Percentiles rank a stretch among this genome's conserved stretches.
Conservation (phyloP, 192 early-diverging fungal species). For the Backusella liffmaniae region DNA sequence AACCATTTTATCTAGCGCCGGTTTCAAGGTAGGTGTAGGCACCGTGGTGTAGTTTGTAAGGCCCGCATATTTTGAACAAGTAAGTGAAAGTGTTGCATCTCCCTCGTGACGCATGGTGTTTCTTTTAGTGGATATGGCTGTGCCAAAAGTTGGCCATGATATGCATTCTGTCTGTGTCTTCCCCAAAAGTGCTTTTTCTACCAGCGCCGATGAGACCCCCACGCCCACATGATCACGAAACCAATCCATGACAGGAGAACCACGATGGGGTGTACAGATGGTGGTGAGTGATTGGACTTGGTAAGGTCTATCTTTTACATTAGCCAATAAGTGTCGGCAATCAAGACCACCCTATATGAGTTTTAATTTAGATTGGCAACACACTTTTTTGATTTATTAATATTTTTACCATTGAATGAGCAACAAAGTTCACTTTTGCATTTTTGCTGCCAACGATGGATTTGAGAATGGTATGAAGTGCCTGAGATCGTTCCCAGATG, state of each 20-base stretch:
- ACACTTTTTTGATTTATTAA: not conserved
- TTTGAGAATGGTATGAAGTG: conserved; percentile 69
- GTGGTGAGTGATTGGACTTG: conserved; percentile 84
- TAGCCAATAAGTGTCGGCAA: conserved; percentile 87
- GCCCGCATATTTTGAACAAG: not conserved
- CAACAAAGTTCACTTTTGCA: conserved; percentile 75
- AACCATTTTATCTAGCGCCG: conserved; percentile 31
- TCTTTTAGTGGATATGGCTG: not conserved
- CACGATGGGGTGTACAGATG: conserved; percentile 93
- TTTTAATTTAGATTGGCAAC: not conserved
- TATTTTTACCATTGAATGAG: conserved; percentile 83
- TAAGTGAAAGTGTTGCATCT: not conserved
- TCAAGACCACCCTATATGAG: conserved; percentile 83
- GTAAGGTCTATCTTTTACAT: conserved; percentile 69
- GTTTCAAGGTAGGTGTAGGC: not conserved
- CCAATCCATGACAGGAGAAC: conserved; percentile 94
- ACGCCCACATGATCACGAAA: conserved; percentile 84
- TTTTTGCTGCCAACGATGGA: conserved; percentile 46
- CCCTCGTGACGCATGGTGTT: conserved; percentile 10
- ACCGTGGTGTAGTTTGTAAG: not conserved
- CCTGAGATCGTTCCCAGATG: conserved; percentile 72
- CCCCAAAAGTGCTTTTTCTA: conserved; percentile 5
- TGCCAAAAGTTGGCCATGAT: not conserved
- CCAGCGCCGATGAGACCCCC: conserved; percentile 44
- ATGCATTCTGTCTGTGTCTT: not conserved